Evolutionary conservation across 2,329 filamentous ascomycete genomes (phyloP), one percentile per base, ranked within the genome.

Genomic region (Coniochaeta ligniaria): DNA sequence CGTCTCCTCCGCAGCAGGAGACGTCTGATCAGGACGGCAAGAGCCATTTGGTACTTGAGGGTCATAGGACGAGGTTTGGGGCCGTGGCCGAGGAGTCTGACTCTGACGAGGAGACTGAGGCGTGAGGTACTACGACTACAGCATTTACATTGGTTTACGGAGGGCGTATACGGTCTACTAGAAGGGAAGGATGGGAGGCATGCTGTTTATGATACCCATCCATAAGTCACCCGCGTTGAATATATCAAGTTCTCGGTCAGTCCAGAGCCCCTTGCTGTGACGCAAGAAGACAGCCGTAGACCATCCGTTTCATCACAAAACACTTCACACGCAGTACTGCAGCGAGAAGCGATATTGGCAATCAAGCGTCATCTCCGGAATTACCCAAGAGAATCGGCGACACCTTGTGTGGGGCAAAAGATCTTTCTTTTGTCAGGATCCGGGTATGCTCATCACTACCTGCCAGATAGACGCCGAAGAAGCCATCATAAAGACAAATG

Each of bases 311-410:
- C 38, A 43, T 60, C 57, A 66, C 60, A 57, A 47, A 3, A 28
- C 6, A 28, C 58, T 60, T 58, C 54, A 56, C 61, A 58, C 45
- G 36, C 60, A 45, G 12, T 11, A 57, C 14, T 11, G 54, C 54
- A 35, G 31, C n/a, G 65, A 56, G 56, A 59, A 60, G 63, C 62
- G 35, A 74, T 75, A 78, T 82, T 96, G 92, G 92, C 92, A 86
- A 92, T 96, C 92, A 91, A 96, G 91, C 91, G 74, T 95, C 86
- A 84, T 91, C 88, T 81, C 80, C 71, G 75, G 75, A 70, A 71
- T 60, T 66, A 68, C 71, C 73, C 73, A 72, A 70, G 78, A 85
- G 87, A 92, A 82, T 94, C 89, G 77, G 91, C 92, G 92, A 96
- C 92, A 96, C 92, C 92, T 92, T 83, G 72, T 81, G 78, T 81